phyloP scores from a whole-genome alignment of 441 rosid species.

The Arabidopsis lyrata region DNA sequence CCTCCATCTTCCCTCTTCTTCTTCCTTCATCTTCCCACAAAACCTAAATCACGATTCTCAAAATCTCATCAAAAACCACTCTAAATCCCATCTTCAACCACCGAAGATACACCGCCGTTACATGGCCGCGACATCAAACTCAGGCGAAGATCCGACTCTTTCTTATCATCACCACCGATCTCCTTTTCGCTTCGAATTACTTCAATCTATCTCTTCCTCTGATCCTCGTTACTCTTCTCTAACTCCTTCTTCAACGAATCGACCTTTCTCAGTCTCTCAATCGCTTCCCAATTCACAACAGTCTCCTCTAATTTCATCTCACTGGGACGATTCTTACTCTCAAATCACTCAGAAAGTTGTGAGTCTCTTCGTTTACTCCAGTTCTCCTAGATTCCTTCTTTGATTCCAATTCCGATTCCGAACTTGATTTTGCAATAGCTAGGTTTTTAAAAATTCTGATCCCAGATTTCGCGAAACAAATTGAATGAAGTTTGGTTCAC shows the following conservation, averaged over 20 bases:
- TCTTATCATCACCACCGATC: conserved; percentile 42
- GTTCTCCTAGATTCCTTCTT: background rate
- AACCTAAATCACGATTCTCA: conserved; percentile 9
- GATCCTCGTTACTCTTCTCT: conserved; percentile 39
- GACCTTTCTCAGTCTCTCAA: conserved; percentile 23
- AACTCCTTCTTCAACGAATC: conserved; percentile 37
- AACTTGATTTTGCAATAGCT: background rate
- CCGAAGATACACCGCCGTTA: conserved; percentile 1
- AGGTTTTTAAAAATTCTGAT: background rate
- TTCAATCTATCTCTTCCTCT: conserved; percentile 42
- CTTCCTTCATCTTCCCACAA: background rate
- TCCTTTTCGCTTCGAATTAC: conserved; percentile 49
- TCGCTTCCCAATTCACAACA: conserved; percentile 27
- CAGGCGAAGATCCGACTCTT: conserved; percentile 54
- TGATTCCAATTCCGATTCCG: background rate
- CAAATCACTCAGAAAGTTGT: conserved; percentile 47
- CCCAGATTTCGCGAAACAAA: background rate
- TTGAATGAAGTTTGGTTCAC: conserved; percentile 6
- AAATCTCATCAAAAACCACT: background rate
- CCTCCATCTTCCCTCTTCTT: conserved; percentile 1
- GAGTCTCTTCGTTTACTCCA: conserved; percentile 17
- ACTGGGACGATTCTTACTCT: conserved; percentile 44
- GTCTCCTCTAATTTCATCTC: conserved; percentile 25
- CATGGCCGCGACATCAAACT: conserved; percentile 50
- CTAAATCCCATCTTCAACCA: background rate